Percentiles rank a stretch among this genome's conserved stretches.
phyloP scores from a whole-genome alignment of 305 asterid genomes.

The Fraxinus dipetala region DNA sequence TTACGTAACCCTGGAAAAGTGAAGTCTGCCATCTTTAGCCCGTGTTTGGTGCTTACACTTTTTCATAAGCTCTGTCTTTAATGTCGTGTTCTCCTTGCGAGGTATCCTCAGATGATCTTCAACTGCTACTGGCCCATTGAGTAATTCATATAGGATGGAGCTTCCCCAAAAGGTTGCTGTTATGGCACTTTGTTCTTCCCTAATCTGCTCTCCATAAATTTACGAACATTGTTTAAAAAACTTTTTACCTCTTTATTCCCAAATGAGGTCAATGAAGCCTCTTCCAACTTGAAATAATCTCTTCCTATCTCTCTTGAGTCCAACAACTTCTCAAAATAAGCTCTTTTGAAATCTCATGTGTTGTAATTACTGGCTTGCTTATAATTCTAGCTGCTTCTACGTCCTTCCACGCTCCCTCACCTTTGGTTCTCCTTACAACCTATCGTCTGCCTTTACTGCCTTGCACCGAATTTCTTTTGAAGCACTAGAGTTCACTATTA shows the following conservation, averaged over 20 bases:
- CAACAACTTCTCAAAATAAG: not conserved
- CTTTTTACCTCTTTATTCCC: not conserved
- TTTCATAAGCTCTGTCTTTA: not conserved
- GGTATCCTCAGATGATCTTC: not conserved
- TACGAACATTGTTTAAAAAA: not conserved
- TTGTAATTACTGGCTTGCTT: not conserved
- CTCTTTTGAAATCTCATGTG: not conserved
- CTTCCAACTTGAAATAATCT: not conserved
- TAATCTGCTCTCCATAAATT: not conserved
- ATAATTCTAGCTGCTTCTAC: not conserved
- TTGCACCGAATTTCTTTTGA: not conserved
- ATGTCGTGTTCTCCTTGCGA: not conserved
- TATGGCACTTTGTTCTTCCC: not conserved
- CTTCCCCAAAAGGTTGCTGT: constrained; percentile 1
- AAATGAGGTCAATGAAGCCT: not conserved
- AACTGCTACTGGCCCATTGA: not conserved
- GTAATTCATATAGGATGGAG: not conserved
- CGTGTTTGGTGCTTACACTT: not conserved
- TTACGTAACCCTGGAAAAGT: not conserved
- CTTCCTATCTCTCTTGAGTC: not conserved
- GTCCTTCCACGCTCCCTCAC: not conserved
- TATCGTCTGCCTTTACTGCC: not conserved
- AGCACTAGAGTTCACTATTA: constrained; percentile 9
- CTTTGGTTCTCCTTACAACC: not conserved
- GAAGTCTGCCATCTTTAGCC: not conserved